Conservation (phyloP, 2,329 filamentous ascomycete genomes). For the Colletotrichum gloeosporioides region DNA sequence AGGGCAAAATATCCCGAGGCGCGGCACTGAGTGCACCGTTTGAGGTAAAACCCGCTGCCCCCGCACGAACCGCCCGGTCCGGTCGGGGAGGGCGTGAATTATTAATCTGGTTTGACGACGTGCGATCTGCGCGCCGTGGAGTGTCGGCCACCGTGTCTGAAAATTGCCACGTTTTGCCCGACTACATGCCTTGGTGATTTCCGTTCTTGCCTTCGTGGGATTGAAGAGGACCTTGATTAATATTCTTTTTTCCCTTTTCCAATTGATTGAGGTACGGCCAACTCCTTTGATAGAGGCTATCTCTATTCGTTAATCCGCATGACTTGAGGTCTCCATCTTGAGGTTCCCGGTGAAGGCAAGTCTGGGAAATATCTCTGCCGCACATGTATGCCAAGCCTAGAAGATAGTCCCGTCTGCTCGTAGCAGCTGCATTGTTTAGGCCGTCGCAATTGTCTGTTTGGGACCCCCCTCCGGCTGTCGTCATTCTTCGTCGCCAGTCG, state of each 20-base stretch:
- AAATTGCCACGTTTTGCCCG: not conserved
- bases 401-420: rapidly evolving
- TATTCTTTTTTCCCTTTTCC: too few relatives aligned
- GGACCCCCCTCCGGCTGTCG: not conserved
- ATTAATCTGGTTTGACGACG: not conserved
- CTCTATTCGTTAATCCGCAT: not conserved
- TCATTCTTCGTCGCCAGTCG: not conserved
- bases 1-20: not conserved
- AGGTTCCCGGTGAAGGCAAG: rapidly evolving
- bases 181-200: not conserved
- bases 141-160: not conserved
- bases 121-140: not conserved
- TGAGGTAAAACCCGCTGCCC: not conserved
- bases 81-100: not conserved
- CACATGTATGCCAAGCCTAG: not conserved
- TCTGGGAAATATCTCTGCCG: not conserved
- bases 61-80: not conserved
- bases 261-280: too few relatives aligned
- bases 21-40: not conserved
- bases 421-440: too few relatives aligned
- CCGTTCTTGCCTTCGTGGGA: too few relatives aligned
- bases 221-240: too few relatives aligned
- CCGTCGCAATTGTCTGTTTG: rapidly evolving
- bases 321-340: rapidly evolving
- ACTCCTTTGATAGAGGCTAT: not conserved